Conservation (phyloP, 495 filamentous ascomycete genomes). For the Cairneyella variabilis region DNA sequence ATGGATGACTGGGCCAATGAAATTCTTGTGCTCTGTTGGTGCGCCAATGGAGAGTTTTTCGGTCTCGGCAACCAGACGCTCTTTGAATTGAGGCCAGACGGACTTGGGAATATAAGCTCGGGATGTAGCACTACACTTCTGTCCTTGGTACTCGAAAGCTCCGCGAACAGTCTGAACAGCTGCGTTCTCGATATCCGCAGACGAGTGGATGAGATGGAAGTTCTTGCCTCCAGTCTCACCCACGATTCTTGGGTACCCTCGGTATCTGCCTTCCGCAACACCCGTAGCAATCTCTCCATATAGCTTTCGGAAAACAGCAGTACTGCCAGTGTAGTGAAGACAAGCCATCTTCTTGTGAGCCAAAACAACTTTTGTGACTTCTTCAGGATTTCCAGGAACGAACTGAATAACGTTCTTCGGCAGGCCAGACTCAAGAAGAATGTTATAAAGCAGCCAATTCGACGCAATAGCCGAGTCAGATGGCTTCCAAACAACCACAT, state of each 20-base stretch:
- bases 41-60: conserved; percentile 63
- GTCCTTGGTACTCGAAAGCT: conserved; percentile 86
- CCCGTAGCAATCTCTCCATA: conserved; percentile 68
- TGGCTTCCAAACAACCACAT: conserved; percentile 88
- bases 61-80: conserved; percentile 59
- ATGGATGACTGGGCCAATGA: conserved; percentile 80
- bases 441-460: conserved; percentile 73
- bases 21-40: conserved; percentile 64
- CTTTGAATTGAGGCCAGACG: conserved; percentile 62
- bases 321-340: conserved; percentile 79
- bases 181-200: conserved; percentile 72
- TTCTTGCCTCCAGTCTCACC: conserved; percentile 92
- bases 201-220: conserved; percentile 76
- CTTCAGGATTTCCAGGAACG: conserved; percentile 71
- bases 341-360: conserved; percentile 67
- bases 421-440: conserved; percentile 83
- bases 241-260: conserved; percentile 74
- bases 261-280: conserved; percentile 63
- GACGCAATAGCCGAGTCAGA: conserved; percentile 72
- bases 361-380: conserved; percentile 66
- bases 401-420: conserved; percentile 80
- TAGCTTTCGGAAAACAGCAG: conserved; percentile 72
- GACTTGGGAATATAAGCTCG: conserved; percentile 71
- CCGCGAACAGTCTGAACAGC: conserved; percentile 78
- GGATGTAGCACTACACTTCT: conserved; percentile 84